Percentiles rank a stretch among this genome's conserved stretches.
phyloP scores from a whole-genome alignment of 768 basidiomycete species.

The Dictyophora rubrovolvata region DNA sequence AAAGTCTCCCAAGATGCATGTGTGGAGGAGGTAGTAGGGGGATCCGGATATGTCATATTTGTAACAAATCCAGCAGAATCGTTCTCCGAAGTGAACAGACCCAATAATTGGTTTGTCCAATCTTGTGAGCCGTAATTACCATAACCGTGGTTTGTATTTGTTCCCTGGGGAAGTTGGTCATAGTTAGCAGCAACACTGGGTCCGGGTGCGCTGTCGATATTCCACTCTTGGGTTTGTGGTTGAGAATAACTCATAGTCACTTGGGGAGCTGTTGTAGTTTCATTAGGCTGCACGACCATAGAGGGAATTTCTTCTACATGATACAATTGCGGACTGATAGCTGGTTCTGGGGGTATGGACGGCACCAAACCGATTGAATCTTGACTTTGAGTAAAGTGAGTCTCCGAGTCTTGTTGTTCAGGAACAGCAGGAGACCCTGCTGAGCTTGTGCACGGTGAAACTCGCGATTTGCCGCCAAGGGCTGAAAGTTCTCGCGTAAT shows the following conservation, averaged over 20 bases:
- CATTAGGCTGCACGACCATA: too few relatives aligned
- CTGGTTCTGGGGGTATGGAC: too few relatives aligned
- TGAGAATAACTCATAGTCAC: too few relatives aligned
- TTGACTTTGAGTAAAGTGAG: too few relatives aligned
- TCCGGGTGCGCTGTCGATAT: not conserved
- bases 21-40: not conserved
- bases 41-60: not conserved
- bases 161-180: not conserved
- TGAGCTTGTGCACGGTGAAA: not conserved
- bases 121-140: not conserved
- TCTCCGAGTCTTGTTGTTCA: too few relatives aligned
- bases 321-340: too few relatives aligned
- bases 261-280: too few relatives aligned
- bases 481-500: not conserved
- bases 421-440: not conserved
- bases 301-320: too few relatives aligned
- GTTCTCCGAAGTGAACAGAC: not conserved
- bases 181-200: not conserved
- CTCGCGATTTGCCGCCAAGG: conserved; percentile 3
- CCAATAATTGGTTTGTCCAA: not conserved
- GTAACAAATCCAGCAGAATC: not conserved
- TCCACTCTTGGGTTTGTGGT: not conserved
- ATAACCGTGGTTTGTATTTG: not conserved
- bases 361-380: too few relatives aligned
- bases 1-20: not conserved